Conservation (phyloP, 2,329 filamentous ascomycete genomes). For the Aspergillus candidus region DNA sequence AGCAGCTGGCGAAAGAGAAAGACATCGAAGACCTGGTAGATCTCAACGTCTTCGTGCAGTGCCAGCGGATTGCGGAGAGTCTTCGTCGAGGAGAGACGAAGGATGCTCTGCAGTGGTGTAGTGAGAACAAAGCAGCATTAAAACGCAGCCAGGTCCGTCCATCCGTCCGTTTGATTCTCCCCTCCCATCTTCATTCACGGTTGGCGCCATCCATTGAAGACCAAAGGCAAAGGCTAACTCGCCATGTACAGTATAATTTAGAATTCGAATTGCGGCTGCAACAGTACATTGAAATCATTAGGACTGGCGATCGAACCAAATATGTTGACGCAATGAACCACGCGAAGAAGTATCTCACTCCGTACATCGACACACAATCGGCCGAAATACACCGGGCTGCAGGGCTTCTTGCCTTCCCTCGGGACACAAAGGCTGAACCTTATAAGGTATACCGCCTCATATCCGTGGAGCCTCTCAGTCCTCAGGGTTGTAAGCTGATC, state of each 20-base stretch:
- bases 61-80: constrained; percentile 69
- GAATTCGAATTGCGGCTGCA: constrained; percentile 92
- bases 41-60: constrained; percentile 77
- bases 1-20: constrained; percentile 66
- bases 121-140: constrained; percentile 85
- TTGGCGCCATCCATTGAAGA: too few relatives aligned
- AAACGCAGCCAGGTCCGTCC: constrained; percentile 71
- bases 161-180: too few relatives aligned
- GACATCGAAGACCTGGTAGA: constrained; percentile 78
- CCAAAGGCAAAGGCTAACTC: not conserved
- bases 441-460: constrained; percentile 47
- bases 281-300: constrained; percentile 87
- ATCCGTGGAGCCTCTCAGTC: not conserved
- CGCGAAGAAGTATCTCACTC: constrained; percentile 72
- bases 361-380: constrained; percentile 63
- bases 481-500: not conserved
- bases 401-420: constrained; percentile 70
- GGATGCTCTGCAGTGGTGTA: constrained; percentile 84
- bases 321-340: constrained; percentile 72
- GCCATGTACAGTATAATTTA: constrained; percentile 58
- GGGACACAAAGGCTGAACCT: constrained; percentile 53
- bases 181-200: too few relatives aligned
- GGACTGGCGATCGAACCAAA: constrained; percentile 58
- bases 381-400: constrained; percentile 66
- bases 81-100: constrained; percentile 64